Evolutionary conservation across 1,284 basidiomycete genomes (phyloP).

Genomic region (Rhodotorula sp.): DNA sequence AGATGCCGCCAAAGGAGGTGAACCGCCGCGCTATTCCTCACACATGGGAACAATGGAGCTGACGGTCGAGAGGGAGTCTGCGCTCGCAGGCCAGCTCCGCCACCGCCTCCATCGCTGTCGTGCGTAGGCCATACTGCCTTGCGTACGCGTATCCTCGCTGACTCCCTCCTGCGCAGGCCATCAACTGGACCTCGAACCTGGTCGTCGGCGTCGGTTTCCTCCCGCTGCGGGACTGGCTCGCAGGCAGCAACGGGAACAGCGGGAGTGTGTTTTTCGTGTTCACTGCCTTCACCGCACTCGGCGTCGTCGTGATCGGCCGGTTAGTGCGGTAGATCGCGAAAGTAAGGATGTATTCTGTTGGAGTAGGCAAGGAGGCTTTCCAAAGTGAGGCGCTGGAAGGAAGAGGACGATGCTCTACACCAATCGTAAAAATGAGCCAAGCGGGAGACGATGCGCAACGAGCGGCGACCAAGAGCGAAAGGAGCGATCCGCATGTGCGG

Average conservation of each 20-base stretch:
- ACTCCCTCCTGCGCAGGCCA: constrained; percentile 6
- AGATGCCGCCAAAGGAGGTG: constrained; percentile 49
- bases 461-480: too few species aligned
- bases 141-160: neutral
- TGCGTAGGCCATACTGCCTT: constrained; percentile 5
- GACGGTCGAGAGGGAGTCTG: too few species aligned
- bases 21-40: neutral
- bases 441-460: too few species aligned
- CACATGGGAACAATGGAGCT: too few species aligned
- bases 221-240: constrained; percentile 36
- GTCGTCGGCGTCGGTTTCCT: constrained; percentile 36
- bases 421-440: too few species aligned
- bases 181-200: constrained; percentile 45
- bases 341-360: too few species aligned
- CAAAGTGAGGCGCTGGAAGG: too few species aligned
- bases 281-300: constrained; percentile 24
- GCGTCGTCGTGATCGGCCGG: constrained; percentile 9
- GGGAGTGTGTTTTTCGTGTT: constrained; percentile 40
- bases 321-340: constrained; percentile 4
- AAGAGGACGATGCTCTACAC: too few species aligned
- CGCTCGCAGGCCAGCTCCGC: constrained; percentile 35
- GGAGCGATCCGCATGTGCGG: too few species aligned
- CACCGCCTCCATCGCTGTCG: constrained; percentile 39
- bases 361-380: too few species aligned
- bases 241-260: constrained; percentile 5